phyloP scores from a whole-genome alignment of 257 asterid genomes.

The Solanum pimpinellifolium region DNA sequence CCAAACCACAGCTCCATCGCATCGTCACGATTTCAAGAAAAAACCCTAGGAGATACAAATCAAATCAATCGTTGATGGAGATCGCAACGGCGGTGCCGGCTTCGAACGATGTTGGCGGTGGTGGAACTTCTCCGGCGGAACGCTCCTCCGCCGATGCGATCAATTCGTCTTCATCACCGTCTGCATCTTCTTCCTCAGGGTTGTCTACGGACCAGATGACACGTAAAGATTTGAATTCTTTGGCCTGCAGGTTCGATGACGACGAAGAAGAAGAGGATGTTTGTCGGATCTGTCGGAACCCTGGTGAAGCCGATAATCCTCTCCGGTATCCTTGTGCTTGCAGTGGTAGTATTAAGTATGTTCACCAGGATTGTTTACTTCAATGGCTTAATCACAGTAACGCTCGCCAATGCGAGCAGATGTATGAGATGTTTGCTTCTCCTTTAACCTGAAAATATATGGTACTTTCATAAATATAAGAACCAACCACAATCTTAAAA shows the following conservation, averaged over 20 bases:
- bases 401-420: slow-evolving; percentile 99
- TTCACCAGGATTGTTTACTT: slow-evolving; percentile 93
- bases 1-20: background rate
- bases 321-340: slow-evolving; percentile 93
- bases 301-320: slow-evolving; percentile 88
- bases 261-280: slow-evolving; percentile 94
- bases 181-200: slow-evolving; percentile 22
- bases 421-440: slow-evolving; percentile 91
- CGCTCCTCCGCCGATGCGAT: background rate
- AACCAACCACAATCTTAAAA: background rate
- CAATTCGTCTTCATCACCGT: slow-evolving; percentile 4
- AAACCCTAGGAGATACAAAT: slow-evolving; percentile 31
- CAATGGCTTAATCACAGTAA: slow-evolving; percentile 99
- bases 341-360: slow-evolving; percentile 97
- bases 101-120: slow-evolving; percentile 12
- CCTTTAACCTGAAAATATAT: slow-evolving; percentile 50
- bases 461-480: background rate
- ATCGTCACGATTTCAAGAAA: slow-evolving; percentile 6
- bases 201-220: slow-evolving; percentile 22
- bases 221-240: background rate
- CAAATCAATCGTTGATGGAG: slow-evolving; percentile 58
- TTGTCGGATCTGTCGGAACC: slow-evolving; percentile 96
- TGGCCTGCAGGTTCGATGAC: slow-evolving; percentile 39
- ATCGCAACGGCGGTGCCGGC: slow-evolving; percentile 58
- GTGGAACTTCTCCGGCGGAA: slow-evolving; percentile 14